Conservation (phyloP, 331 rosid species). For the Stylosanthes scabra region DNA sequence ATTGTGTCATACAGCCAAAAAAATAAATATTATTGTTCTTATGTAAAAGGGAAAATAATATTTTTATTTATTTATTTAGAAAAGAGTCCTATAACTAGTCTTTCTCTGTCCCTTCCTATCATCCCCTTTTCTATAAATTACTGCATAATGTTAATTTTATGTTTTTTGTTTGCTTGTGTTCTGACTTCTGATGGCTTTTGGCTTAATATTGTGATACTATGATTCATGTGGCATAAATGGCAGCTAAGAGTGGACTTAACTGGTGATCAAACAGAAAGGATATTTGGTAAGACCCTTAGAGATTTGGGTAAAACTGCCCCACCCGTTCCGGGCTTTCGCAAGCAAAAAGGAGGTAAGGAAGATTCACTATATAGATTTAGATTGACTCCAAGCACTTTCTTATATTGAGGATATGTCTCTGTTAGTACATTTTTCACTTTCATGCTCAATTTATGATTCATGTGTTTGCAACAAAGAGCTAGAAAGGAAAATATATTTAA, state of each 20-base stretch:
- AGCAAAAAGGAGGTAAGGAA: conserved; percentile 80
- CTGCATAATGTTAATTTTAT: background rate
- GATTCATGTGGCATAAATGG: conserved; percentile 33
- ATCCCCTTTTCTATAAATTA: background rate
- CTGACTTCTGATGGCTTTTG: conserved; percentile 20
- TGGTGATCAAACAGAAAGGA: conserved; percentile 73
- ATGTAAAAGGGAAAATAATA: too few species aligned
- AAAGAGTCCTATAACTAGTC: background rate
- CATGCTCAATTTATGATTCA: background rate
- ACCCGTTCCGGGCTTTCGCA: conserved; percentile 87
- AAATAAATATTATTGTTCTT: too few species aligned
- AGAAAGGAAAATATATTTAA: conserved; percentile 14
- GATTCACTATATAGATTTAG: conserved; percentile 20
- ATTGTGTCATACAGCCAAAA: too few species aligned
- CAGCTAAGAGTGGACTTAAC: conserved; percentile 80
- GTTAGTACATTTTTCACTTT: too few species aligned
- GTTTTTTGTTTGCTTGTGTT: conserved; percentile 24
- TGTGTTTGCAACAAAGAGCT: conserved; percentile 9
- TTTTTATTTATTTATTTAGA: too few species aligned
- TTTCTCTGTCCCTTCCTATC: background rate
- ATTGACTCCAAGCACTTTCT: conserved; percentile 13
- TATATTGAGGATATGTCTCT: too few species aligned
- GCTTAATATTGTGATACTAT: conserved; percentile 2
- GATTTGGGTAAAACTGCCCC: conserved; percentile 79
- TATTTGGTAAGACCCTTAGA: conserved; percentile 63